A percentile compares a stretch with the other conserved stretches of the same genome.
Conservation (phyloP, 2,329 filamentous ascomycete species). For the Didymella keratinophila region DNA sequence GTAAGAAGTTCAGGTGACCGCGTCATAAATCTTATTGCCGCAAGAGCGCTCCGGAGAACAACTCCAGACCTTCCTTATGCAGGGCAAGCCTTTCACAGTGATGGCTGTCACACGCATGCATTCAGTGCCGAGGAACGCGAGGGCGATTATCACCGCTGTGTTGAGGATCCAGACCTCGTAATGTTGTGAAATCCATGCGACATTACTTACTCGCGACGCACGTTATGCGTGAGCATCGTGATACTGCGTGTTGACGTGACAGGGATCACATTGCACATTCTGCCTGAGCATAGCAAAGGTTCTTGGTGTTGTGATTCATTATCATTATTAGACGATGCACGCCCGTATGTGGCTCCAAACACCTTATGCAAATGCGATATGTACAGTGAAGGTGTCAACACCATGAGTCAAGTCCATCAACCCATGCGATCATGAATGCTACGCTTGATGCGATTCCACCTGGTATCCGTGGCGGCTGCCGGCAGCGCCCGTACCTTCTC, state of each 20-base stretch:
- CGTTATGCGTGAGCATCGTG: background rate
- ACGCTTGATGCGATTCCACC: constrained; percentile 22
- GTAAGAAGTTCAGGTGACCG: constrained; percentile 1
- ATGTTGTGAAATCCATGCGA: background rate
- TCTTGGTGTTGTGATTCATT: background rate
- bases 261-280: background rate
- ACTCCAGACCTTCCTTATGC: background rate
- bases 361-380: constrained; percentile 1
- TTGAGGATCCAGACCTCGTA: background rate
- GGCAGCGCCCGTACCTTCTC: constrained; percentile 32
- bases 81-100: background rate
- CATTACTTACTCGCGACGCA: background rate
- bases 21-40: constrained; percentile 13
- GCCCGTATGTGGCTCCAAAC: background rate
- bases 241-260: background rate
- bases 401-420: background rate
- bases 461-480: constrained; percentile 15
- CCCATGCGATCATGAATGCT: constrained; percentile 25
- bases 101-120: background rate
- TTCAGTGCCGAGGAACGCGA: background rate
- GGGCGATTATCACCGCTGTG: background rate
- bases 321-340: constrained; percentile 10
- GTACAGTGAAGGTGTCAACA: background rate
- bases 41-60: background rate
- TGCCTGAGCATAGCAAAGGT: background rate